These are phyloP conservation scores for Cucumis cinereus DNA, from an alignment of 306 rosid species.

Conservation along the genomic window DNA sequence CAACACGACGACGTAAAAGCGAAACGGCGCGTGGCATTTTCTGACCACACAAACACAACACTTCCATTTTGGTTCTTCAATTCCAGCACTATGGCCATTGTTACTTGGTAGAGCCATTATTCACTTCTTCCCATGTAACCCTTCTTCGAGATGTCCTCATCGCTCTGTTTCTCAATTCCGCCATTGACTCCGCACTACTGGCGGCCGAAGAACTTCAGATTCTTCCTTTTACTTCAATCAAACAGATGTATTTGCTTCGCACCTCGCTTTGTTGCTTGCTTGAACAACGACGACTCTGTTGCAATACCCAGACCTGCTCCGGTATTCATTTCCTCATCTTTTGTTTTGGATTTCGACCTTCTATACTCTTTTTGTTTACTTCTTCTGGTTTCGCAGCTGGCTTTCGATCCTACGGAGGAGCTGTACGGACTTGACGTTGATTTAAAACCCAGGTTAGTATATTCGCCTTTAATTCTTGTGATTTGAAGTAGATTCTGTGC, in stretches of 20 bases:
- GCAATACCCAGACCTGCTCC: slow-evolving; percentile 33
- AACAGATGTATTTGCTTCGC: slow-evolving; percentile 13
- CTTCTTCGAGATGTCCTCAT: slow-evolving; percentile 4
- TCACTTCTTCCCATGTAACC: not conserved
- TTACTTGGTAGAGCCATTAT: no score
- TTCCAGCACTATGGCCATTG: not conserved
- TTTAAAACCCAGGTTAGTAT: slow-evolving; percentile 43
- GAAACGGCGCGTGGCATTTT: not conserved
- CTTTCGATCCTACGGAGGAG: slow-evolving; percentile 57
- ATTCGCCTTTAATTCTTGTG: not conserved
- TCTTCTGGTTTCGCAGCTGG: slow-evolving; percentile 33
- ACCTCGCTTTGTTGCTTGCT: slow-evolving; percentile 24
- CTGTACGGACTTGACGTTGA: slow-evolving; percentile 51
- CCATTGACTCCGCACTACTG: slow-evolving; percentile 16
- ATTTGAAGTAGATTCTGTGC: not conserved
- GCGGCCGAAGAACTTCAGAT: slow-evolving; percentile 15
- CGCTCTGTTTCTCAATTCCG: slow-evolving; percentile 27
- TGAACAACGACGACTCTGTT: slow-evolving; percentile 37
- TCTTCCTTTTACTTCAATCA: slow-evolving; percentile 23
- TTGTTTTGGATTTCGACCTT: not conserved
- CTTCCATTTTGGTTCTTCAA: not conserved
- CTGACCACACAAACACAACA: not conserved
- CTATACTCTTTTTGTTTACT: not conserved
- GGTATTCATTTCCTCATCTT: slow-evolving; percentile 16
- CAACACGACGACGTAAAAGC: not conserved